Evolutionary conservation across 257 asterid species (phyloP).

Genomic region (Solanum chilense): DNA sequence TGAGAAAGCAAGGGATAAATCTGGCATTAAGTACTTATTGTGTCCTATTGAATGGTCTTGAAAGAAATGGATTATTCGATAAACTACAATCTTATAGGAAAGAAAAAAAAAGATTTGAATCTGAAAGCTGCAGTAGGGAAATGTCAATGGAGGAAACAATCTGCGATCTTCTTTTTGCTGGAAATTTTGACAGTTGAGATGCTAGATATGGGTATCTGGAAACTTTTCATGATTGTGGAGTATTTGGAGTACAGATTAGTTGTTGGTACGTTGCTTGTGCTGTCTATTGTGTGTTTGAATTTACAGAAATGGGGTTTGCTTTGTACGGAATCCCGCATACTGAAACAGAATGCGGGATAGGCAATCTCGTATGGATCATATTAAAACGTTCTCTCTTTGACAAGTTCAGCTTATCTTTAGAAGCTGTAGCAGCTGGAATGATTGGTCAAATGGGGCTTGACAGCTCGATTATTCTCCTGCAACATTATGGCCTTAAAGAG

Average conservation of each 20-base stretch:
- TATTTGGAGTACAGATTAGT: neutral
- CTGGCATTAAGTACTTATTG: conserved; percentile 50
- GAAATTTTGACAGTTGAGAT: conserved; percentile 10
- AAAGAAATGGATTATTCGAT: conserved; percentile 29
- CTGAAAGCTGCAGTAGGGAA: conserved; percentile 10
- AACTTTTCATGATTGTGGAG: neutral
- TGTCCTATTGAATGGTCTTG: conserved; percentile 58
- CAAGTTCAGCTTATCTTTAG: neutral
- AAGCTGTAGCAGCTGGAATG: neutral
- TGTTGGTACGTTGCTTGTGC: neutral
- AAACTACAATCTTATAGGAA: conserved; percentile 41
- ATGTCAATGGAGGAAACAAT: conserved; percentile 40
- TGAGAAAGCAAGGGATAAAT: conserved; percentile 40
- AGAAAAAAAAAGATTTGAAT: conserved; percentile 42
- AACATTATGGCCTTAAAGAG: neutral
- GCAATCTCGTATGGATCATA: neutral
- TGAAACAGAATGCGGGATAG: neutral
- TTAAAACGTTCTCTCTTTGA: neutral
- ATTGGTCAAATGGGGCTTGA: neutral
- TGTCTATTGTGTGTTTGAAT: neutral
- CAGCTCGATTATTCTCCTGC: neutral
- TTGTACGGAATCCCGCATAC: neutral
- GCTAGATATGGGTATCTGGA: neutral
- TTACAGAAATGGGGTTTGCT: neutral
- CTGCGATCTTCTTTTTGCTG: conserved; percentile 62